Percentiles rank a stretch among this genome's conserved stretches.
Conservation (phyloP, 768 basidiomycete genomes). For the Russula sp. region DNA sequence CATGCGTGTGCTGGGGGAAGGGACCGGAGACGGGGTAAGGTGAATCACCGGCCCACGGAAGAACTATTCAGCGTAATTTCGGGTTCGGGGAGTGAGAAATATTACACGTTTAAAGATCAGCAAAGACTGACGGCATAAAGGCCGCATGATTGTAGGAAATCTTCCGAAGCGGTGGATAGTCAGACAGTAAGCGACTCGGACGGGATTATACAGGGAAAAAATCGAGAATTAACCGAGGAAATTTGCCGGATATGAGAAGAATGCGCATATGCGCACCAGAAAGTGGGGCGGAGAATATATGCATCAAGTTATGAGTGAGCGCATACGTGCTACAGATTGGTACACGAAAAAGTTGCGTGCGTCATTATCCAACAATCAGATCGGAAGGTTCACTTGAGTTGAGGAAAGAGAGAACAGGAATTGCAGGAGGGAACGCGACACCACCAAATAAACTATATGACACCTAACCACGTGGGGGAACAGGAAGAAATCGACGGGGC, state of each 20-base stretch:
- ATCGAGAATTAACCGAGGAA: neutral
- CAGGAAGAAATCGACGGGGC: no score
- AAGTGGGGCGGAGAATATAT: no score
- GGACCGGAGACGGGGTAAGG: neutral
- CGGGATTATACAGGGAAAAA: neutral
- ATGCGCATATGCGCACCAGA: neutral
- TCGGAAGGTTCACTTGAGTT: no score
- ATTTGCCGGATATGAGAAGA: neutral
- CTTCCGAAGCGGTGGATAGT: neutral
- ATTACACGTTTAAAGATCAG: no score
- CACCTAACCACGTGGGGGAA: neutral
- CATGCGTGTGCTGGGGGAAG: no score
- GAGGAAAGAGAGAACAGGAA: neutral
- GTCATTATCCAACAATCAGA: neutral
- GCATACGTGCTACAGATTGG: neutral
- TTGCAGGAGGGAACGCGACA: neutral
- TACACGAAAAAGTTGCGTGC: neutral
- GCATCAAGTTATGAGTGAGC: neutral
- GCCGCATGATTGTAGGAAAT: neutral
- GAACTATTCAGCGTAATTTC: neutral
- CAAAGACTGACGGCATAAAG: neutral
- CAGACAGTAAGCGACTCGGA: neutral
- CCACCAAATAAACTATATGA: neutral
- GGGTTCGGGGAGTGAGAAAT: neutral
- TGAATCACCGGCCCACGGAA: neutral